Evolutionary conservation across 1,284 basidiomycete genomes (phyloP), one percentile per base, ranked within the genome.

Genomic region (Tilletiopsis washingtonensis): DNA sequence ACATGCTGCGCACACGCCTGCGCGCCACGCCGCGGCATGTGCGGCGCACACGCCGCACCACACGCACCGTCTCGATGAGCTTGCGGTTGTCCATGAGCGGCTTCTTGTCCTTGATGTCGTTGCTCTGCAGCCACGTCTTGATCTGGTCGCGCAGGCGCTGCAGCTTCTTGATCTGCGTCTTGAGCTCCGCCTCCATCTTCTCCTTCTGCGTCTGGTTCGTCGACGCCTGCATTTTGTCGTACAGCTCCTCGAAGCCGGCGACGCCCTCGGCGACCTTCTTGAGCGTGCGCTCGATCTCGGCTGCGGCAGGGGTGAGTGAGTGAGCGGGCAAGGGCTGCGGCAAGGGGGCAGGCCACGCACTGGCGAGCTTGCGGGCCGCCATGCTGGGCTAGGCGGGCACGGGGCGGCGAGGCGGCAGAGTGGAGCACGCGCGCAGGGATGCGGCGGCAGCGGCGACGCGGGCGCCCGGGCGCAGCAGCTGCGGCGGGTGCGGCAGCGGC

Each of bases 21-120:
- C n/a, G n/a, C n/a, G n/a, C n/a, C n/a, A 4, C 12, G 11, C 32
- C 17, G 42, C 11, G 20, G 19, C 32, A 25, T 17, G 15, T 27
- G 27, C 20, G n/a, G n/a, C n/a, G n/a, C n/a, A n/a, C n/a, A n/a
- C n/a, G n/a, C n/a, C n/a, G n/a, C n/a, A n/a, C n/a, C n/a, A n/a
- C 19, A 57, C 90, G 79, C 75, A 97, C 91, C 67, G 89, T 94
- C 78, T 99, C 94, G 74, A 99, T 99, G 59, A 97, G 78, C 75
- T 84, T 86, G 62, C 94, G 82, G 78, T 94, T 91, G 49, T 98
- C 93, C 68, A 94, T 77, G 64, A 99, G 78, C 51, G 83, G 78
- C 37, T 84, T 84, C 83, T 98, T 99, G 82, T 99, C 94, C 79
- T 98, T 98, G 77, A 99, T 97, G 78, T 99, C 94, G 76, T 89